Conservation (phyloP, 208 protist genomes). For the Tritrichomonas foetus region DNA sequence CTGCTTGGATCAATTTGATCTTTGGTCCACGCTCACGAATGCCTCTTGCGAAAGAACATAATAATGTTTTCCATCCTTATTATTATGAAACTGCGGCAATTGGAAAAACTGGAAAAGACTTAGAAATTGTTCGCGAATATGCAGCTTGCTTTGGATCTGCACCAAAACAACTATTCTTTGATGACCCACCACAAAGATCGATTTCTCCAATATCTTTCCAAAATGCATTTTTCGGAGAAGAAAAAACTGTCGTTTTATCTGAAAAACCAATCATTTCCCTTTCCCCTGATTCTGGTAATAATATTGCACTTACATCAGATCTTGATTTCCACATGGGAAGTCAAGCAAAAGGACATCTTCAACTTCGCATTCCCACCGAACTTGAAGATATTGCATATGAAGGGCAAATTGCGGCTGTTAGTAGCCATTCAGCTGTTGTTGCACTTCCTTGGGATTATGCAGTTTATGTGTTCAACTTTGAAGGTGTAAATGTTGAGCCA, state of each 20-base stretch:
- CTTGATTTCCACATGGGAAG: background rate
- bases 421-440: background rate
- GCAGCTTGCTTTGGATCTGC: background rate
- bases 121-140: background rate
- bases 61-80: background rate
- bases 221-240: background rate
- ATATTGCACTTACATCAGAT: background rate
- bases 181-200: background rate
- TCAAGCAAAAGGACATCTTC: background rate
- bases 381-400: background rate
- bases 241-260: background rate
- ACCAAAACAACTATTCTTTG: background rate
- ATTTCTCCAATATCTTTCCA: background rate
- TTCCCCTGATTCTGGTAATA: background rate
- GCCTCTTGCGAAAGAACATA: background rate
- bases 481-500: background rate
- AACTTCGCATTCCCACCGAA: background rate
- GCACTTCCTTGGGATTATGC: background rate
- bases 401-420: background rate
- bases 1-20: background rate
- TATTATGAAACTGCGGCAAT: background rate
- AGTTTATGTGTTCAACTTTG: background rate
- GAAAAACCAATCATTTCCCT: background rate
- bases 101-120: background rate
- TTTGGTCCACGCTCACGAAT: background rate